These are phyloP conservation scores for Silene vulgaris DNA, from an alignment of 179 eudicot genomes.

Conservation along the genomic window DNA sequence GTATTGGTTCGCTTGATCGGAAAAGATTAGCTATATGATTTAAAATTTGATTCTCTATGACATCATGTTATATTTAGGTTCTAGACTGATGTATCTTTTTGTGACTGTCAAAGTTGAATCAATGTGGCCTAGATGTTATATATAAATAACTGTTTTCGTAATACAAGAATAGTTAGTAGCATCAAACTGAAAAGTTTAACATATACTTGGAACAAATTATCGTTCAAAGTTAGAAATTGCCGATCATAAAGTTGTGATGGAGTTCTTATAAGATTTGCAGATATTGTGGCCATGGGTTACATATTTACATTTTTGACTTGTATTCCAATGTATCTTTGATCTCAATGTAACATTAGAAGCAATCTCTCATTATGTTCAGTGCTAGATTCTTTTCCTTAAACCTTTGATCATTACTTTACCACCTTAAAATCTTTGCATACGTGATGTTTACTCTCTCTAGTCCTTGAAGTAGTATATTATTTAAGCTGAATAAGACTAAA, in stretches of 20 bases:
- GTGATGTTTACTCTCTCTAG: no score
- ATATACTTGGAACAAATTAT: neutral
- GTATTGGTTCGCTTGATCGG: neutral
- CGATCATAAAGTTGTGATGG: neutral
- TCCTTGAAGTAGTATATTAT: no score
- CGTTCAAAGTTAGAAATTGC: neutral
- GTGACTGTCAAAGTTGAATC: neutral
- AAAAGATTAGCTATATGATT: neutral
- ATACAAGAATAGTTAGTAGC: neutral
- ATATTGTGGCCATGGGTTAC: no score
- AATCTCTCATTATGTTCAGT: no score
- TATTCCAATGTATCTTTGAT: no score
- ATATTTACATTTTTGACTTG: no score
- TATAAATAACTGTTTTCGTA: neutral
- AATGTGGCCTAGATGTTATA: neutral
- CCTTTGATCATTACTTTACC: no score
- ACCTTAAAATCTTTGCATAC: no score
- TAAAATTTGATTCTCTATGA: neutral
- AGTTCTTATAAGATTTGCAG: no score
- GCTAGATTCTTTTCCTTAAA: no score
- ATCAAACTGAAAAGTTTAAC: neutral
- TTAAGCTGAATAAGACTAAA: no score
- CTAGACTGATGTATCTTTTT: neutral
- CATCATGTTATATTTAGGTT: neutral
- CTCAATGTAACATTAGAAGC: no score